A percentile compares a stretch with the other conserved stretches of the same genome.
Evolutionary conservation across 805 yeast species (phyloP).

Genomic region (Schizosaccharomyces japonicus): DNA sequence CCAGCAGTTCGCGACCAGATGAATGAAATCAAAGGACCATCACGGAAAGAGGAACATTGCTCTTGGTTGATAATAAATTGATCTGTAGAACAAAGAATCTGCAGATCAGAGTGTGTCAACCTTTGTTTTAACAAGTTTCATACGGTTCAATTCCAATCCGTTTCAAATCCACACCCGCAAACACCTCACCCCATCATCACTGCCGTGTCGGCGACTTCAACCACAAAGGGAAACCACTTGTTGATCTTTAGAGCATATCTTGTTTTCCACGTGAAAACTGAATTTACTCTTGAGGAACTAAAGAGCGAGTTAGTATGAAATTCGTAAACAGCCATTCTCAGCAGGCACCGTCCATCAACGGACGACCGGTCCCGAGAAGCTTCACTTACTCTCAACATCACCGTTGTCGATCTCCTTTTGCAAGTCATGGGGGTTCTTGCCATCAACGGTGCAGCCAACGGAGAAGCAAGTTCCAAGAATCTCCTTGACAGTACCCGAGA

Average conservation of each 20-base stretch:
- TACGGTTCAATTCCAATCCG: neutral
- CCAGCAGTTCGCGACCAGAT: too few species aligned
- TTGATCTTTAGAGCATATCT: too few species aligned
- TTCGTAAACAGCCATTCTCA: too few species aligned
- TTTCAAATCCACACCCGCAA: too few species aligned
- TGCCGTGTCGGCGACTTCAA: too few species aligned
- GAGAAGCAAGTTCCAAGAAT: constrained; percentile 99
- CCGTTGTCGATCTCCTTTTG: constrained; percentile 96
- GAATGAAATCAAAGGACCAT: neutral
- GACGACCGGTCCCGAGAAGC: too few species aligned
- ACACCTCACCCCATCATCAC: too few species aligned
- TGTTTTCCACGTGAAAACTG: too few species aligned
- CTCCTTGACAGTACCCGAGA: constrained; percentile 94
- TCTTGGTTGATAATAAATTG: neutral
- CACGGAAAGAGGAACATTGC: neutral
- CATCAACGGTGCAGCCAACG: constrained; percentile 91
- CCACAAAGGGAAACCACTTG: too few species aligned
- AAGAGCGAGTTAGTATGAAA: too few species aligned
- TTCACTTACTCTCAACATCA: constrained; percentile 54
- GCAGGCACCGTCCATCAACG: too few species aligned
- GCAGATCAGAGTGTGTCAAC: constrained; percentile 2
- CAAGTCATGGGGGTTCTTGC: constrained; percentile 97
- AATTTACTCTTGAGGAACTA: too few species aligned
- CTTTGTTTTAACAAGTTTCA: neutral
- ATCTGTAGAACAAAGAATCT: neutral